A percentile compares a stretch with the other conserved stretches of the same genome.
Evolutionary conservation across 495 filamentous ascomycete genomes (phyloP).

Genomic region (Tuber indicum): DNA sequence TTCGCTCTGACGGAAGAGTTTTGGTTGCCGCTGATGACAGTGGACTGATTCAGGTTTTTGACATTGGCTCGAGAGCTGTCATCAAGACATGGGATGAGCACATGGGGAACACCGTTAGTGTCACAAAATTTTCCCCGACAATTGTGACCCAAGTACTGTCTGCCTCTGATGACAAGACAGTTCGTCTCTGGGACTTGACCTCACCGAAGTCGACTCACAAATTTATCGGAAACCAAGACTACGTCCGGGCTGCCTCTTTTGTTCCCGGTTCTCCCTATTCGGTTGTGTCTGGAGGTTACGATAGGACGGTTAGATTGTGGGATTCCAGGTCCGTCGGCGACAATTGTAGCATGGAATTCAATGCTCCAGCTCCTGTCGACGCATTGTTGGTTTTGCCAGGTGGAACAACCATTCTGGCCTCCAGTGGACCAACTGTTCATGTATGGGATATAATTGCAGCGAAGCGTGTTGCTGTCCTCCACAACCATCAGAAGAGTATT

Average conservation of each 20-base stretch:
- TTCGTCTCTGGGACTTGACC: slow-evolving; percentile 89
- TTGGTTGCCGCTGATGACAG: slow-evolving; percentile 84
- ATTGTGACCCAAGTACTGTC: slow-evolving; percentile 80
- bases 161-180: slow-evolving; percentile 80
- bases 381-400: slow-evolving; percentile 74
- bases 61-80: slow-evolving; percentile 78
- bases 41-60: slow-evolving; percentile 89
- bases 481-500: slow-evolving; percentile 96
- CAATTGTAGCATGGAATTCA: slow-evolving; percentile 77
- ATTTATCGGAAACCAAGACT: slow-evolving; percentile 86
- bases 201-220: slow-evolving; percentile 64
- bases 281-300: slow-evolving; percentile 83
- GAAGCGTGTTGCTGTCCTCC: slow-evolving; percentile 73
- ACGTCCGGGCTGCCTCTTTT: slow-evolving; percentile 78
- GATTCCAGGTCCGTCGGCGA: slow-evolving; percentile 56
- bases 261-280: slow-evolving; percentile 72
- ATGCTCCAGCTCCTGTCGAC: slow-evolving; percentile 82
- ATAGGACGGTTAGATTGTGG: slow-evolving; percentile 88
- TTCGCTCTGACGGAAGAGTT: slow-evolving; percentile 81
- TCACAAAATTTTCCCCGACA: slow-evolving; percentile 76
- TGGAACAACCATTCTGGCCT: slow-evolving; percentile 76
- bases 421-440: slow-evolving; percentile 78
- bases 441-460: slow-evolving; percentile 94
- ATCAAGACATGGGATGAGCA: slow-evolving; percentile 94
- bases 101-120: slow-evolving; percentile 82